These are phyloP conservation scores for Auxenochlorella pyrenoidosa DNA, from an alignment of 139 green algal species.

Conservation along the genomic window DNA sequence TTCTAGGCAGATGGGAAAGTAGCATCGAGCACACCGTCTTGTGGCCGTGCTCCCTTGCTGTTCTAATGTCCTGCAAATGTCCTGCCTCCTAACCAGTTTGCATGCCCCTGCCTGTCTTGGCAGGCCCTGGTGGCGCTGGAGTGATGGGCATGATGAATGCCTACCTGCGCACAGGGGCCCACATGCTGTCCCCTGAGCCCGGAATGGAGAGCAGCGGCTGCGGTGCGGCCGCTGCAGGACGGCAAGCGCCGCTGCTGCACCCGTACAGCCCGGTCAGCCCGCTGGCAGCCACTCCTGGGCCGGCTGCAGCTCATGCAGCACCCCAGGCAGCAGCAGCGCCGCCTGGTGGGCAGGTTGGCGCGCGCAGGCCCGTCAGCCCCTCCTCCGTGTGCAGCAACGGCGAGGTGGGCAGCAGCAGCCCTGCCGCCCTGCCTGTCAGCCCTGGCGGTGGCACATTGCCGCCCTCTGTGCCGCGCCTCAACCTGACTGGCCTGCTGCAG, in stretches of 20 bases:
- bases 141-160: slow-evolving; percentile 40
- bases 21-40: too few relatives aligned
- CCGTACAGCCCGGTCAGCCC: slow-evolving; percentile 36
- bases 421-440: slow-evolving; percentile 1
- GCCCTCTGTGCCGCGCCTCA: slow-evolving; percentile 22
- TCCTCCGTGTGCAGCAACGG: slow-evolving; percentile 29
- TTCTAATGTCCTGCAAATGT: too few relatives aligned
- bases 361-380: slow-evolving; percentile 11
- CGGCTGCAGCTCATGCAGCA: neutral
- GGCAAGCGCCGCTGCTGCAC: slow-evolving; percentile 3
- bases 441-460: neutral
- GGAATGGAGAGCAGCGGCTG: slow-evolving; percentile 11
- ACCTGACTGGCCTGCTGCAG: neutral
- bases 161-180: slow-evolving; percentile 47
- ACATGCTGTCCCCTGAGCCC: slow-evolving; percentile 51
- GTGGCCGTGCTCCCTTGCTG: too few relatives aligned
- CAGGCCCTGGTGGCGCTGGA: slow-evolving; percentile 8
- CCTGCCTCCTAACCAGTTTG: too few relatives aligned
- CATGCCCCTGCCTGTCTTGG: too few relatives aligned
- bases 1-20: too few relatives aligned
- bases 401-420: slow-evolving; percentile 20
- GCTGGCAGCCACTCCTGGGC: neutral
- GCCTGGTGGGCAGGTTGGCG: too few relatives aligned
- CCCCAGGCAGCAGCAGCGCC: too few relatives aligned
- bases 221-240: neutral